These are phyloP conservation scores for Clonostachys chloroleuca DNA, from an alignment of 2,329 filamentous ascomycete species.

Conservation along the genomic window DNA sequence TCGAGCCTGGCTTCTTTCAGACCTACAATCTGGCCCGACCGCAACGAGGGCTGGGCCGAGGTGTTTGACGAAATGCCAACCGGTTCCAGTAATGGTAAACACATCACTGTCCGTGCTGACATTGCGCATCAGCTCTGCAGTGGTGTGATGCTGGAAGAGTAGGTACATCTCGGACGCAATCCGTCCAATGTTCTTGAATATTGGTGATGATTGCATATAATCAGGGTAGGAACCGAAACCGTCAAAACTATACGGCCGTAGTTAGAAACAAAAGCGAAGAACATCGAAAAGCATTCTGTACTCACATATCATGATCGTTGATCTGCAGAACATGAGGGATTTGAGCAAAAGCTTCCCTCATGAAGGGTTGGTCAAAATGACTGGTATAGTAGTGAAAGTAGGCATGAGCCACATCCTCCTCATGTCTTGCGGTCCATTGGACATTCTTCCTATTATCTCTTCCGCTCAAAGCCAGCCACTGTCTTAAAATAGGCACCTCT, in stretches of 20 bases:
- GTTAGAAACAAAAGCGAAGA: neutral
- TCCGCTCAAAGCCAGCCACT: conserved; percentile 90
- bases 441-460: conserved; percentile 90
- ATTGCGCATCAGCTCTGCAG: conserved; percentile 85
- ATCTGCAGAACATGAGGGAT: conserved; percentile 92
- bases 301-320: conserved; percentile 97
- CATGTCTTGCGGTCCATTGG: conserved; percentile 87
- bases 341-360: conserved; percentile 94
- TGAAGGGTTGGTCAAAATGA: conserved; percentile 93
- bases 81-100: conserved; percentile 94
- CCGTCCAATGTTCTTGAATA: conserved; percentile 97
- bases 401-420: conserved; percentile 92
- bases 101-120: conserved; percentile 84
- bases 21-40: conserved; percentile 86
- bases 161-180: conserved; percentile 97
- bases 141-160: conserved; percentile 97
- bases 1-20: conserved; percentile 83
- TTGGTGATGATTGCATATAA: conserved; percentile 95
- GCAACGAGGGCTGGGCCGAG: conserved; percentile 88
- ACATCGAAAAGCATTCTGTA: conserved; percentile 13
- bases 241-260: conserved; percentile 64
- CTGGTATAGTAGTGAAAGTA: conserved; percentile 99
- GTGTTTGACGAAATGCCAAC: conserved; percentile 98
- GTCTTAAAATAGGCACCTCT: conserved; percentile 86
- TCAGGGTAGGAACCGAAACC: conserved; percentile 96